Conservation (phyloP, 208 protist genomes). For the Tetramitus jugosus region DNA sequence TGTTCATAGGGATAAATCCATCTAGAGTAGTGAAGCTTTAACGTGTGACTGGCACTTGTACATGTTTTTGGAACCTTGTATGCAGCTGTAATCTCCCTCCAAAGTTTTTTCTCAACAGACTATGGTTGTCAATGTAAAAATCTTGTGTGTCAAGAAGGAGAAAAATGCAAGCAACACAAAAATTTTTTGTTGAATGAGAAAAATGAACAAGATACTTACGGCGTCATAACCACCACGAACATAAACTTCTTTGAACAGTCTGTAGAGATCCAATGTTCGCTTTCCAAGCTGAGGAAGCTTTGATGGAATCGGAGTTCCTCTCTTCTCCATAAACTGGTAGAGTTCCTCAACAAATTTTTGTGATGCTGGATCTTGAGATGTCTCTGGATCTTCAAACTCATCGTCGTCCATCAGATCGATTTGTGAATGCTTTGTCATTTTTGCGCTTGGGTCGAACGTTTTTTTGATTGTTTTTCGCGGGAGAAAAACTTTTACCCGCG, state of each 20-base stretch:
- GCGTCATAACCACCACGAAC: background rate
- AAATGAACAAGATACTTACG: background rate
- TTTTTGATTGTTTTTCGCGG: too few species aligned
- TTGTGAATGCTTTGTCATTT: too few species aligned
- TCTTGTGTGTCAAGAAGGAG: too few species aligned
- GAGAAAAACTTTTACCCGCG: too few species aligned
- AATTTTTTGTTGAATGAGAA: background rate
- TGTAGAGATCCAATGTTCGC: background rate
- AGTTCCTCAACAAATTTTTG: too few species aligned
- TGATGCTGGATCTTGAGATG: too few species aligned
- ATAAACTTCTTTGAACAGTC: background rate
- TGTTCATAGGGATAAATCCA: slow-evolving; percentile 15
- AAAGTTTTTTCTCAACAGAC: slow-evolving; percentile 3
- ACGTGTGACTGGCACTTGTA: slow-evolving; percentile 10
- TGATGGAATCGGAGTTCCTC: slow-evolving; percentile 6
- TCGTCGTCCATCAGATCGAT: too few species aligned
- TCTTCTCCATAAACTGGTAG: slow-evolving; percentile 22
- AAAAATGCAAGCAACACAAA: too few species aligned
- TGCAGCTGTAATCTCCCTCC: background rate
- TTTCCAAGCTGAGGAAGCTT: slow-evolving; percentile 7
- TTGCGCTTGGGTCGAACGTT: too few species aligned
- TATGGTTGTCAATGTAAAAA: too few species aligned
- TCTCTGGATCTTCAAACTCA: too few species aligned
- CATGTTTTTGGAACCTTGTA: slow-evolving; percentile 20
- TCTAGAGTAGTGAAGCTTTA: background rate